Percentiles rank a stretch among this genome's conserved stretches.
Evolutionary conservation across 148 eudicot genomes (phyloP).

Genomic region (Euryodendron excelsum): DNA sequence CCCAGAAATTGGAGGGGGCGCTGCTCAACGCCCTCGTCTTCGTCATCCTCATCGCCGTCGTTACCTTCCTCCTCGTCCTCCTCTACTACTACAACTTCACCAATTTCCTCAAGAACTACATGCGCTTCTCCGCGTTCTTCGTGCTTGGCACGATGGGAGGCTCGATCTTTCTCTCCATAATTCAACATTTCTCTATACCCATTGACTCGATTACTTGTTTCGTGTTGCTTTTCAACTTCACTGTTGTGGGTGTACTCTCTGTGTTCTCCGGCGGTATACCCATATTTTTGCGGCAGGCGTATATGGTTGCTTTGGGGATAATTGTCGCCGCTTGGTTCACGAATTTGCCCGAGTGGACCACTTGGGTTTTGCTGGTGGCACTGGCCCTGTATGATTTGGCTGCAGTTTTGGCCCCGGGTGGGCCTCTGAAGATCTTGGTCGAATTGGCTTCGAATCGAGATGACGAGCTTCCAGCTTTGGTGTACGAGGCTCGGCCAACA

Average conservation of each 20-base stretch:
- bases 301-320: constrained; percentile 73
- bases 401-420: constrained; percentile 92
- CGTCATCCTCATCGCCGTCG: constrained; percentile 55
- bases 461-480: constrained; percentile 86
- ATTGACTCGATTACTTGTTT: constrained; percentile 50
- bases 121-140: constrained; percentile 69
- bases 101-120: constrained; percentile 64
- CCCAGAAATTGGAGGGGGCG: constrained; percentile 75
- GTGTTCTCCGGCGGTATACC: constrained; percentile 73
- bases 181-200: constrained; percentile 49
- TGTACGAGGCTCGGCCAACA: constrained; percentile 77
- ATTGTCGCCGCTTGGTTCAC: constrained; percentile 90
- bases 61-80: constrained; percentile 70
- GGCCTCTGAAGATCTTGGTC: constrained; percentile 80
- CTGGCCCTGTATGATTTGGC: constrained; percentile 81
- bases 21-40: constrained; percentile 74
- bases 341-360: constrained; percentile 94
- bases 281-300: constrained; percentile 60
- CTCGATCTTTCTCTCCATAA: constrained; percentile 50
- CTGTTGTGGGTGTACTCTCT: constrained; percentile 60
- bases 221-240: constrained; percentile 55
- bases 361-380: constrained; percentile 82
- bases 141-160: constrained; percentile 73
- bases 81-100: constrained; percentile 81
- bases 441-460: constrained; percentile 75